Evolutionary conservation across 2,329 filamentous ascomycete species (phyloP).

Genomic region (Cytospora piceicola): DNA sequence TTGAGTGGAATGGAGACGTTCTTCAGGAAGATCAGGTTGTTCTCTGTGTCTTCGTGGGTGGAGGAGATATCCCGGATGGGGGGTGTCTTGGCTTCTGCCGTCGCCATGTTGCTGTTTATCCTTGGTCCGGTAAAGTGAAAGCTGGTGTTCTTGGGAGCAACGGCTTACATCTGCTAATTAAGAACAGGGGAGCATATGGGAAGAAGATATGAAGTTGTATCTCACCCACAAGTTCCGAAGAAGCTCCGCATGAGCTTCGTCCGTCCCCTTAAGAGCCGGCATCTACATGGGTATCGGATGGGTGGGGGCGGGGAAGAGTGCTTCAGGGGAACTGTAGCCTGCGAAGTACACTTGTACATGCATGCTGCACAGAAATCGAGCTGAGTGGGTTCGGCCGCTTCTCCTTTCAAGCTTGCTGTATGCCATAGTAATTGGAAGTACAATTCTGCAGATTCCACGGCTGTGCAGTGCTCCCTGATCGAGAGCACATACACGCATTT

Average conservation of each 20-base stretch:
- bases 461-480: too few relatives aligned
- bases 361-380: not conserved
- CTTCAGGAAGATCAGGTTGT: slow-evolving; percentile 34
- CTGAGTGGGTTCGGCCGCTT: not conserved
- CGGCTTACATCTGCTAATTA: not conserved
- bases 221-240: not conserved
- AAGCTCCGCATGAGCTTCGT: slow-evolving; percentile 14
- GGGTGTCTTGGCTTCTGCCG: slow-evolving; percentile 23
- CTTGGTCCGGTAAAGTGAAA: not conserved
- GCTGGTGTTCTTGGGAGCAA: not conserved
- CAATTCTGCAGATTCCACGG: too few relatives aligned
- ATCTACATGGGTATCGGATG: slow-evolving; percentile 20
- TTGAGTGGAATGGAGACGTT: slow-evolving; percentile 38
- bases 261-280: slow-evolving; percentile 2
- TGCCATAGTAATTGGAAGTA: not conserved
- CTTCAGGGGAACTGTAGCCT: not conserved
- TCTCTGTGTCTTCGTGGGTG: slow-evolving; percentile 30
- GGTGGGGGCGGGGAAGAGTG: slow-evolving; percentile 32
- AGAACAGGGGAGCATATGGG: not conserved
- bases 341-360: not conserved
- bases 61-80: slow-evolving; percentile 32
- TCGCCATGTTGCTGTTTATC: slow-evolving; percentile 11
- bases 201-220: not conserved
- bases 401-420: not conserved
- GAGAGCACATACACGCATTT: not conserved